Percentiles rank a stretch among this genome's conserved stretches.
phyloP scores from a whole-genome alignment of 2,329 filamentous ascomycete species.

The Xylariaceae sp. region DNA sequence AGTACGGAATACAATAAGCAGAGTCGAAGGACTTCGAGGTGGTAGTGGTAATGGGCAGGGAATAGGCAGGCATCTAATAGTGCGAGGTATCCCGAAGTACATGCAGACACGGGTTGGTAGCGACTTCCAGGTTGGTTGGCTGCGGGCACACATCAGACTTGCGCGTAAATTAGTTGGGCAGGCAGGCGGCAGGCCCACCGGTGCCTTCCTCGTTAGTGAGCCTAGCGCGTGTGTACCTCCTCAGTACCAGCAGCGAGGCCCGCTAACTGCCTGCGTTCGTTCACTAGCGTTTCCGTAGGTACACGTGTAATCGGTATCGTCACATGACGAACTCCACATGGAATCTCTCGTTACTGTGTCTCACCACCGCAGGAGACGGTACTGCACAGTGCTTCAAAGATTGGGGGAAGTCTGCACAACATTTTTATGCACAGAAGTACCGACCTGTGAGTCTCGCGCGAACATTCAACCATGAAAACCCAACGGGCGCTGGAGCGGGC shows the following conservation, averaged over 20 bases:
- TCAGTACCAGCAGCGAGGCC: too few species aligned
- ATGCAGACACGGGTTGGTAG: background rate
- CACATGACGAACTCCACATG: background rate
- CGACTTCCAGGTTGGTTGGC: background rate
- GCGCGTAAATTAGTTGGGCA: too few species aligned
- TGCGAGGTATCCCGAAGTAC: conserved; percentile 2
- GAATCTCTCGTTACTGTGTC: background rate
- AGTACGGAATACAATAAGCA: background rate
- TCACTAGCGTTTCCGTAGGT: background rate
- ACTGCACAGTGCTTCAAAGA: background rate
- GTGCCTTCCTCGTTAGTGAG: too few species aligned
- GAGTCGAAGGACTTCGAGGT: background rate
- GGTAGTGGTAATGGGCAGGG: background rate
- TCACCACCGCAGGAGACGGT: background rate
- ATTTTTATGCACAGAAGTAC: too few species aligned
- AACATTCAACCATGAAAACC: too few species aligned
- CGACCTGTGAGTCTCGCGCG: too few species aligned
- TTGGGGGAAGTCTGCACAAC: too few species aligned
- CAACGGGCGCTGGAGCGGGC: too few species aligned
- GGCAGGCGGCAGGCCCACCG: too few species aligned
- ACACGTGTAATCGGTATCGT: background rate
- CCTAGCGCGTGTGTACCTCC: too few species aligned
- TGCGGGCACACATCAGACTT: too few species aligned
- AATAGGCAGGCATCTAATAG: conserved; percentile 1
- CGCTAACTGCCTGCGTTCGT: too few species aligned